These are phyloP conservation scores for Juncus effusus DNA, from an alignment of 176 grass and related monocot genomes.

Conservation along the genomic window DNA sequence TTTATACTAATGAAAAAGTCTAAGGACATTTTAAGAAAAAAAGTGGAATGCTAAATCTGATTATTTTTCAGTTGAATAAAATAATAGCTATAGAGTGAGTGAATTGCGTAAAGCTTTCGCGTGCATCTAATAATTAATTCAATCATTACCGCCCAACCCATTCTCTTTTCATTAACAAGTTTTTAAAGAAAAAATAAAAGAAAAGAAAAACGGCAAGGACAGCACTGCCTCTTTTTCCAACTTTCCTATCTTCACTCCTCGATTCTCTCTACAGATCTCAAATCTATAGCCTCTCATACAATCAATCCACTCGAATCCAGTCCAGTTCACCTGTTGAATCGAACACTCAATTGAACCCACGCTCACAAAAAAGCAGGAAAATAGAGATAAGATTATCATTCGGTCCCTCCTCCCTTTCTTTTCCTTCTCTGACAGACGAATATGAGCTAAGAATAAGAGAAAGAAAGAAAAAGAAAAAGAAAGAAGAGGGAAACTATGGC, in stretches of 20 bases:
- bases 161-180: neutral
- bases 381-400: neutral
- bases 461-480: neutral
- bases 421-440: neutral
- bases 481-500: slow-evolving; percentile 25
- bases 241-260: slow-evolving; percentile 12
- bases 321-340: neutral
- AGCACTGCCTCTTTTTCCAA: slow-evolving; percentile 4
- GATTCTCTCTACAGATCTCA: slow-evolving; percentile 33
- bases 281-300: slow-evolving; percentile 5
- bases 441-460: neutral
- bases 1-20: no score
- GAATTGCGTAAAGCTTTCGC: slow-evolving; percentile 24
- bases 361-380: neutral
- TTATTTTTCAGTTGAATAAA: no score
- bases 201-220: neutral
- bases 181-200: neutral
- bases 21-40: no score
- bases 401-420: neutral
- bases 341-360: neutral
- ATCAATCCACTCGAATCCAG: neutral
- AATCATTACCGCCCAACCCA: slow-evolving; percentile 3
- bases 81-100: slow-evolving; percentile 3
- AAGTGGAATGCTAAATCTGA: no score
- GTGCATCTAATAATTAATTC: slow-evolving; percentile 24